Percentiles rank a stretch among this genome's conserved stretches.
Evolutionary conservation across 2,329 filamentous ascomycete species (phyloP).

Genomic region (Bipolaris gigantea): DNA sequence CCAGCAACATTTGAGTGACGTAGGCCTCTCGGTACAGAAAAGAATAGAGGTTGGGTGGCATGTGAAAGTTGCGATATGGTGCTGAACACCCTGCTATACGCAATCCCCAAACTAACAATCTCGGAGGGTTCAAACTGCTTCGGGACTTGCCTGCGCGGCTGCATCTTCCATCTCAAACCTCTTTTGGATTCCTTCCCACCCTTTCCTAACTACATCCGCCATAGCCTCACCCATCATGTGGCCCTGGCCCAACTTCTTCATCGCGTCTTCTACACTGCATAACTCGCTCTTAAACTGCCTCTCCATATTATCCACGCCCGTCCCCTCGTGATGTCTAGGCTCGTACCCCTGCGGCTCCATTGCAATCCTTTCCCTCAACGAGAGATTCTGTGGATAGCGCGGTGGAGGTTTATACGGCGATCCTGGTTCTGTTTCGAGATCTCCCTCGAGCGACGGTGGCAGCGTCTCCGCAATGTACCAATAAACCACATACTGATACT

Average conservation of each 20-base stretch:
- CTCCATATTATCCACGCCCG: conserved; percentile 54
- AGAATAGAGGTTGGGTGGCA: neutral
- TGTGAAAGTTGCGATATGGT: neutral
- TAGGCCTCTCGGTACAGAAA: neutral
- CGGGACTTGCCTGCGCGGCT: conserved; percentile 26
- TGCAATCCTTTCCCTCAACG: conserved; percentile 43
- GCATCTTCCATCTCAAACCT: conserved; percentile 35
- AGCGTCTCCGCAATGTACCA: conserved; percentile 55
- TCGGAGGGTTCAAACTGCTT: conserved; percentile 9
- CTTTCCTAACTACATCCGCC: conserved; percentile 51
- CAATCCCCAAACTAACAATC: neutral
- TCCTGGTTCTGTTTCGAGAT: conserved; percentile 24
- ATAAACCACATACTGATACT: conserved; percentile 50
- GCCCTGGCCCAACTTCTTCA: conserved; percentile 39
- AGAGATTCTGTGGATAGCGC: conserved; percentile 41
- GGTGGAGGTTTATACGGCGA: conserved; percentile 45
- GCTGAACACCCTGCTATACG: neutral
- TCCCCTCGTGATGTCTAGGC: conserved; percentile 51
- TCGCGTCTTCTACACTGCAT: conserved; percentile 49
- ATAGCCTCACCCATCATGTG: conserved; percentile 39
- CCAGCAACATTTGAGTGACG: no score
- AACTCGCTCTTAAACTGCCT: conserved; percentile 48
- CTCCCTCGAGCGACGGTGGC: conserved; percentile 42
- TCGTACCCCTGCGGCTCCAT: conserved; percentile 49
- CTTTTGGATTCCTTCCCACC: conserved; percentile 49